These are phyloP conservation scores for Oryza nivara DNA, from an alignment of 176 grass and related monocot genomes.

Conservation along the genomic window DNA sequence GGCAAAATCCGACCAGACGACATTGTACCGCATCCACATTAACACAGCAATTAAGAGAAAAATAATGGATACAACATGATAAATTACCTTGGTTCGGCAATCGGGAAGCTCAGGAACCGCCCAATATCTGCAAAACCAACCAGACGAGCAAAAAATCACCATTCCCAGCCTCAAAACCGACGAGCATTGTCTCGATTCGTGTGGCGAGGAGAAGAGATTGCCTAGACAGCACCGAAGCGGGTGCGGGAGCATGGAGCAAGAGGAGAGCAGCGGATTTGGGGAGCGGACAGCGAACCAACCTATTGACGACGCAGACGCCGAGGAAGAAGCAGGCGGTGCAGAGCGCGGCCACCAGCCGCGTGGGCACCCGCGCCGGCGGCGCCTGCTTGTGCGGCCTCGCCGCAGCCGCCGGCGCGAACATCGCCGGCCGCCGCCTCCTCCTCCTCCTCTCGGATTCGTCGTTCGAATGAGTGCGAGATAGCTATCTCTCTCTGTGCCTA, in stretches of 20 bases:
- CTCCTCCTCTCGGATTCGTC: constrained; percentile 30
- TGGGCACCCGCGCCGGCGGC: constrained; percentile 51
- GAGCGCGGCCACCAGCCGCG: constrained; percentile 47
- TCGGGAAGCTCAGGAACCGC: constrained; percentile 42
- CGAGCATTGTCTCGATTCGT: constrained; percentile 7
- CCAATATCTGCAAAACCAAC: constrained; percentile 53
- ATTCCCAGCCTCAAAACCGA: constrained; percentile 13
- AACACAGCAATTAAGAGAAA: not conserved
- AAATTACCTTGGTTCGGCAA: constrained; percentile 52
- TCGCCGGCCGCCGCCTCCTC: constrained; percentile 11
- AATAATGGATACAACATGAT: too few relatives aligned
- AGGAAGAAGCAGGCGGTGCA: constrained; percentile 66
- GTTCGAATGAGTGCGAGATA: constrained; percentile 45
- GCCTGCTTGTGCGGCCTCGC: constrained; percentile 53
- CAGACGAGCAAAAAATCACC: not conserved
- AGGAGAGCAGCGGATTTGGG: constrained; percentile 22
- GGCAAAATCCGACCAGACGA: constrained; percentile 15
- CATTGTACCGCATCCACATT: not conserved
- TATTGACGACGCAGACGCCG: constrained; percentile 56
- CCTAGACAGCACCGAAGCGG: not conserved
- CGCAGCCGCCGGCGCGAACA: constrained; percentile 42
- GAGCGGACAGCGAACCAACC: constrained; percentile 39
- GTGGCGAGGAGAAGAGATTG: not conserved
- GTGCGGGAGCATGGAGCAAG: not conserved
- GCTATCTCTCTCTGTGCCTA: not conserved